phyloP scores from a whole-genome alignment of 805 yeast genomes.

The Candida ulmi region DNA sequence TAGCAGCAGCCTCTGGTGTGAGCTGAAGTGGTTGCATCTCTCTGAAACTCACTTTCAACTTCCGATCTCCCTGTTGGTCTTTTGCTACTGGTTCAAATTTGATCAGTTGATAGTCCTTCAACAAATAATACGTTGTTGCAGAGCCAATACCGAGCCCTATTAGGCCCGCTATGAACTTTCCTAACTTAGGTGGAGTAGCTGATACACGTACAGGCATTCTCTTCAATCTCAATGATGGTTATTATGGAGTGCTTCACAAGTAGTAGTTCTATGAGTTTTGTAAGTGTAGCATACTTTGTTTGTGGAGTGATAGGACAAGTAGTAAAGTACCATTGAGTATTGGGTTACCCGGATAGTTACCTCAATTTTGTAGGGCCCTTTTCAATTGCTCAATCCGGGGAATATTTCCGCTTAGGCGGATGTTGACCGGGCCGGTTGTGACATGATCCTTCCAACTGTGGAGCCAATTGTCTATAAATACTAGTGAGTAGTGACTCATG shows the following conservation, averaged over 20 bases:
- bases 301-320: no score
- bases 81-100: slow-evolving; percentile 34
- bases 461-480: no score
- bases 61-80: slow-evolving; percentile 34
- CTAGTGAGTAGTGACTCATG: no score
- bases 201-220: slow-evolving; percentile 1
- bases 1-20: slow-evolving; percentile 27
- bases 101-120: slow-evolving; percentile 25
- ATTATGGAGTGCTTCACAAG: no score
- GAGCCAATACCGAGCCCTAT: slow-evolving; percentile 14
- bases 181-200: slow-evolving; percentile 8
- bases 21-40: slow-evolving; percentile 34
- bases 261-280: no score
- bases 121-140: slow-evolving; percentile 11
- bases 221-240: no score
- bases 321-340: no score
- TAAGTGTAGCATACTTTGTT: no score
- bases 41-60: slow-evolving; percentile 29
- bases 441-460: background rate
- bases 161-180: slow-evolving; percentile 12
- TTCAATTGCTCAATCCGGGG: no score
- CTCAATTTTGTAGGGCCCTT: no score
- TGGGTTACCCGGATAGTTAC: no score
- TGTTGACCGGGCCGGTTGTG: background rate
- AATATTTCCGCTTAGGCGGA: no score